These are phyloP conservation scores for Achlya hypogyna DNA, from an alignment of 352 stramenopile species.

Conservation along the genomic window DNA sequence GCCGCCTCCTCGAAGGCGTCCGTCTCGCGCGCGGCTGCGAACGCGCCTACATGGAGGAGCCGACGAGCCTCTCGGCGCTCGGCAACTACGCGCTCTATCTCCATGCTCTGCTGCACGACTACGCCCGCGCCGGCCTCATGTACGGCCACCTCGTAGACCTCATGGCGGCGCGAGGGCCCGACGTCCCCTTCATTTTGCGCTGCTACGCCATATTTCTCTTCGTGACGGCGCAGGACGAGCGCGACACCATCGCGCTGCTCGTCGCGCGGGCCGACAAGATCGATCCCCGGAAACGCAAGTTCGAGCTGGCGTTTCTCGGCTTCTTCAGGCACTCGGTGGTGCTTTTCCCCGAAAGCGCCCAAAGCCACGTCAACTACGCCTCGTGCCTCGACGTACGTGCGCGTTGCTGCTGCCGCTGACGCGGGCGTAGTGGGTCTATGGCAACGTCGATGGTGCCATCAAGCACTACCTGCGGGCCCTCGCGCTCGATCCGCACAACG, in stretches of 20 bases:
- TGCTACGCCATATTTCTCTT: conserved; percentile 67
- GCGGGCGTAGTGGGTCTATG: conserved; percentile 47
- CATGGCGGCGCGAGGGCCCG: conserved; percentile 67
- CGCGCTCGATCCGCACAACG: conserved; percentile 50
- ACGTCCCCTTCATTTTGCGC: conserved; percentile 72
- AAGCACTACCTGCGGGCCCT: conserved; percentile 60
- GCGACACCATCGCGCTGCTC: conserved; percentile 52
- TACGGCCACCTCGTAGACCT: conserved; percentile 57
- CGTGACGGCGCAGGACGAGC: conserved; percentile 63
- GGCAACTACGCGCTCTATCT: conserved; percentile 79
- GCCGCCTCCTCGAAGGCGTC: conserved; percentile 52
- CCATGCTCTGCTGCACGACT: conserved; percentile 66
- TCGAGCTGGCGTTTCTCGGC: conserved; percentile 64
- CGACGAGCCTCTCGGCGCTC: conserved; percentile 60
- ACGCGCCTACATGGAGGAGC: conserved; percentile 61
- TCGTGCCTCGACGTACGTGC: conserved; percentile 33
- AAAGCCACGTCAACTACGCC: conserved; percentile 75
- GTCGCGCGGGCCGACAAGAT: conserved; percentile 41
- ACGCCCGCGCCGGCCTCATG: conserved; percentile 59
- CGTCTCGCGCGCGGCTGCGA: conserved; percentile 61
- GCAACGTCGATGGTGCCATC: conserved; percentile 45
- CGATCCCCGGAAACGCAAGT: conserved; percentile 50
- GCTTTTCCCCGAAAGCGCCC: conserved; percentile 41
- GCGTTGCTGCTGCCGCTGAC: too few species aligned
- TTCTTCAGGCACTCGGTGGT: conserved; percentile 73